Base-by-base conservation (phyloP, 148 eudicot genomes). In the Chenopodium berlandieri region DNA sequence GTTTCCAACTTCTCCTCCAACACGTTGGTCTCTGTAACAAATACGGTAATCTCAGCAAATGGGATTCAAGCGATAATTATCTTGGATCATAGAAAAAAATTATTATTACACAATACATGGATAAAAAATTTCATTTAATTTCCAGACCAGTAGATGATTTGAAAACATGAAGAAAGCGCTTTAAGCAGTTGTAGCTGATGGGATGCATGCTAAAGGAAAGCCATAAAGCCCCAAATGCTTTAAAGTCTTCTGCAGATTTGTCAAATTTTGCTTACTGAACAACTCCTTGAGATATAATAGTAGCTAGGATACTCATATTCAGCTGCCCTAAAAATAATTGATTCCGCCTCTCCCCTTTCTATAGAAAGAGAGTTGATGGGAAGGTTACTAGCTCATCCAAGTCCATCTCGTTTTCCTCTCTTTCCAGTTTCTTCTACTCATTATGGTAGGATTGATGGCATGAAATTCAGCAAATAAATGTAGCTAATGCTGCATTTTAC, bases 281-380 rank as follows among this genome's bases (percentile, higher is more conserved):
- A 62, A 22, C 11, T 62, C 25, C 7, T 89, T 90, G 85, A 84
- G 91, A 91, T 27, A 32, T 0, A 14, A 11, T 69, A 32, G 22
- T 31, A 69, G 46, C 72, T 32, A 32, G 5, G 7, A 16, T 67
- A 11, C 17, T 67, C 4, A 64, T 64, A 64, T 13, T 48, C 54
- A 48, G 1, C 17, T 66, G 20, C 71, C 71, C 19, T 13, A 11
- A 2, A 2, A 67, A 56, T 48, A 56, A 11, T 17, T 56, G 16
- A 17, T 17, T 67, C 40, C 1, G 34, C 5, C 71, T 67, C 46
- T 16, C 34, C n/a, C 73, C n/a, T 37, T 32, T 69, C 20, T 37
- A 16, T 7, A 34, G 23, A 9, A 17, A 32, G n/a, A 32, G 3
- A 34, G 1, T 4, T 32, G 5, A 20, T 17, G 9, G 20, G 17